Conservation (phyloP, 352 stramenopile species). For the Globisporangium heterothallicum region DNA sequence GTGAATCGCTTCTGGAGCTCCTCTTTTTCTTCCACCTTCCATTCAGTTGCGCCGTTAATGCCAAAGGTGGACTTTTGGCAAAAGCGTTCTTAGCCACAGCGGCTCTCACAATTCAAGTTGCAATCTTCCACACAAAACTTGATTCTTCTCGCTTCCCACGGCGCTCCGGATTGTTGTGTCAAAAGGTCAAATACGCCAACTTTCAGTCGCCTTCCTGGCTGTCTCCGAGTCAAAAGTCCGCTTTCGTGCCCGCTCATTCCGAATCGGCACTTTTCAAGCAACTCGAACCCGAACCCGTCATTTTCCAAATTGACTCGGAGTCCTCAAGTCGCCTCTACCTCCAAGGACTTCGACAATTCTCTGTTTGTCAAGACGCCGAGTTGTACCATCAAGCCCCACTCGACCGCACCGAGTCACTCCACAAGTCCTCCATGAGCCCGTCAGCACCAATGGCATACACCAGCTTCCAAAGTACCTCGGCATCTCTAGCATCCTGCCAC, state of each 20-base stretch:
- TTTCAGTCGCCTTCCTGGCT: not conserved
- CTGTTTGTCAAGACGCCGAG: too few relatives aligned
- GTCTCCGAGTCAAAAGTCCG: slow-evolving; percentile 4
- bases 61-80: not conserved
- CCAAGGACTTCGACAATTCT: not conserved
- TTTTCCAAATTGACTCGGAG: slow-evolving; percentile 11
- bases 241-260: slow-evolving; percentile 2
- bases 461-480: not conserved
- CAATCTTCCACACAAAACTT: slow-evolving; percentile 9
- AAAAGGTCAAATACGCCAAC: slow-evolving; percentile 8
- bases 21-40: slow-evolving; percentile 4
- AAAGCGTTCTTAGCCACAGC: slow-evolving; percentile 6
- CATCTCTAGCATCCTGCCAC: not conserved
- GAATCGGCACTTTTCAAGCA: not conserved
- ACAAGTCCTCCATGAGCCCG: not conserved
- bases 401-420: not conserved
- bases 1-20: not conserved
- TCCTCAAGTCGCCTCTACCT: not conserved
- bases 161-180: slow-evolving; percentile 4
- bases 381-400: too few relatives aligned
- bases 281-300: slow-evolving; percentile 3
- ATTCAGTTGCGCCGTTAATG: slow-evolving; percentile 3
- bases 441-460: not conserved
- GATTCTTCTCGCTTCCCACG: slow-evolving; percentile 5
- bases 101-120: slow-evolving; percentile 6